Evolutionary conservation across 306 rosid genomes (phyloP), one percentile per base, ranked within the genome.

Genomic region (Cicer cuneatum): DNA sequence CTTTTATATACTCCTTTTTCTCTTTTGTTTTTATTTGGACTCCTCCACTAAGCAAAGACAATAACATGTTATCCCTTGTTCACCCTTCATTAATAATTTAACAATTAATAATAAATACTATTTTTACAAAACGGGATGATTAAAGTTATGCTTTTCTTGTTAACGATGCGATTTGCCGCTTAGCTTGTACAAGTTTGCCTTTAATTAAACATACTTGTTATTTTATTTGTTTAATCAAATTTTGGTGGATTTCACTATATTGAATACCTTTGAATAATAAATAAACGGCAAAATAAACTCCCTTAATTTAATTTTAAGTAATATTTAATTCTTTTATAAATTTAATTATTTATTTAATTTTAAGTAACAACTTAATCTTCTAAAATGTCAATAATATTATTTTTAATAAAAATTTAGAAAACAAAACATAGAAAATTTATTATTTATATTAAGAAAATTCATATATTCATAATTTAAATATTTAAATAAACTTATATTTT

Each of bases 111-210:
- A 29, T 29, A 29, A 29, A 60, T 43, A 16, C 71, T 41, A 43
- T 41, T 72, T 62, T 75, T 37, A 24, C 58, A 14, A 42, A 49
- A 62, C 13, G 15, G 19, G 47, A 74, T 78, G 19, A 63, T 78
- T 74, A 70, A 81, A 84, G 83, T 65, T 81, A 74, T 84, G 81
- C 85, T 85, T 84, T 85, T 74, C 85, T 46, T 85, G 71, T 0
- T 11, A 57, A 78, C 81, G 33, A 69, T 84, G 81, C 81, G 62
- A 18, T 64, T 81, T 62, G 16, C 53, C 80, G 54, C 64, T 6
- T 2, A 24, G 40, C 15, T 56, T 53, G 13, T 16, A 53, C 57
- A 12, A 13, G 37, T 62, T 53, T 69, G 11, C 40, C 52, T 72
- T 67, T 64, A 41, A 63, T 43, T 62, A 40, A 56, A 21, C 14